Conservation (phyloP, 1,139 yeast species). For the Geotrichum phurueaensis region DNA sequence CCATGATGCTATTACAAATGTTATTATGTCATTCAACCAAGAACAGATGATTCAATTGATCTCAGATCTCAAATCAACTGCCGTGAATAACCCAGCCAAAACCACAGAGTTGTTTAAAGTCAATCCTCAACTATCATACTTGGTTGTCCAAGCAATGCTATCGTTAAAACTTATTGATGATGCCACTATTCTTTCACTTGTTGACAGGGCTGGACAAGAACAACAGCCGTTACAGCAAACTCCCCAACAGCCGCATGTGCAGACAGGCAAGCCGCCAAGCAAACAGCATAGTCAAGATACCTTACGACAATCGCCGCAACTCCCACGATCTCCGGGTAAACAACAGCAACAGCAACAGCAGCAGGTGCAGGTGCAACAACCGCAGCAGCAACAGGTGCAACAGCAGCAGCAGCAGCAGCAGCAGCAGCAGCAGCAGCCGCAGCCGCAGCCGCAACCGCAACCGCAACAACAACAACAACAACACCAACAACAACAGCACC, state of each 20-base stretch:
- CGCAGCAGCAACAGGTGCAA: slow-evolving; percentile 13
- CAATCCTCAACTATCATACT: slow-evolving; percentile 79
- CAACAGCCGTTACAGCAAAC: not conserved
- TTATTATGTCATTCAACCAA: slow-evolving; percentile 49
- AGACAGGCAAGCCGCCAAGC: not conserved
- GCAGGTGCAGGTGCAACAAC: too few relatives aligned
- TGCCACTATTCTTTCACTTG: slow-evolving; percentile 41
- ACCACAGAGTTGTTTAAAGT: slow-evolving; percentile 57
- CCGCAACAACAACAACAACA: not conserved
- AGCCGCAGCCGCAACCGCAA: not conserved
- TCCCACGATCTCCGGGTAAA: slow-evolving; percentile 23
- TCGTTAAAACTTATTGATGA: slow-evolving; percentile 48
- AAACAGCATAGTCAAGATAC: not conserved
- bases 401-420: slow-evolving; percentile 26
- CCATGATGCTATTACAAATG: slow-evolving; percentile 53
- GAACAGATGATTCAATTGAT: slow-evolving; percentile 49
- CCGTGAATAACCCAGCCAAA: slow-evolving; percentile 53
- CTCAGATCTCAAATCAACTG: slow-evolving; percentile 60
- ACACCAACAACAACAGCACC: not conserved
- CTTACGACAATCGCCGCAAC: slow-evolving; percentile 24
- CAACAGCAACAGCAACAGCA: not conserved
- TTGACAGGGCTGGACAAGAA: slow-evolving; percentile 21
- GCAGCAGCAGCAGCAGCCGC: slow-evolving; percentile 20
- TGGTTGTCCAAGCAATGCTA: slow-evolving; percentile 69
- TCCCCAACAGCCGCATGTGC: not conserved